Conservation (phyloP, 768 basidiomycete genomes). For the Cubamyces sp. region DNA sequence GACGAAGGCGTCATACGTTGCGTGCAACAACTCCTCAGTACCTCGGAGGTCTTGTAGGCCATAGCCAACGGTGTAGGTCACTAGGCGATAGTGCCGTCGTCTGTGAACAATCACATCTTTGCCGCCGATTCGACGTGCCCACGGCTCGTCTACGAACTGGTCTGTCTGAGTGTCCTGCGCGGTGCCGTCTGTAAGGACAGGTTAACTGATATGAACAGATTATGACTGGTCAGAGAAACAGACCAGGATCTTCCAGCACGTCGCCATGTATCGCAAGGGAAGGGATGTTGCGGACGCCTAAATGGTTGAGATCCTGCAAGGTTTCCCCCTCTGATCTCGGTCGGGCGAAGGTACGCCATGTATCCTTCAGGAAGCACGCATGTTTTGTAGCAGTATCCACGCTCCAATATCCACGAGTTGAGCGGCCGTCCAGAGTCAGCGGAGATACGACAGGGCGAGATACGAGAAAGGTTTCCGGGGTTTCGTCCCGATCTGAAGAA, state of each 20-base stretch:
- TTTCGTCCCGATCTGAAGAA: not conserved
- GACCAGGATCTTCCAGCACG: not conserved
- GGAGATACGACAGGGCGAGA: slow-evolving; percentile 16
- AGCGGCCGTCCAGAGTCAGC: not conserved
- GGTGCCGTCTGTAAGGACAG: not conserved
- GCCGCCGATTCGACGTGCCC: not conserved
- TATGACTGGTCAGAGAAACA: no score
- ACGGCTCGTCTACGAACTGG: not conserved
- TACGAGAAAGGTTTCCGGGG: not conserved
- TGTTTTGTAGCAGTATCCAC: not conserved
- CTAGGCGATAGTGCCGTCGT: not conserved
- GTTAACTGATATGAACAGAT: no score
- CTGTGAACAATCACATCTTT: not conserved
- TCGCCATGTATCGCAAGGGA: slow-evolving; percentile 4
- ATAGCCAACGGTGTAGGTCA: not conserved
- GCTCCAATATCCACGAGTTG: slow-evolving; percentile 18
- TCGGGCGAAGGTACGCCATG: not conserved
- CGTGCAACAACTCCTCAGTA: slow-evolving; percentile 9
- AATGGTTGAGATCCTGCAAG: not conserved
- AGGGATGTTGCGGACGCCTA: slow-evolving; percentile 12
- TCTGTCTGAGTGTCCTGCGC: not conserved
- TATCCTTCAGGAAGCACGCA: slow-evolving; percentile 18
- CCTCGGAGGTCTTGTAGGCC: not conserved
- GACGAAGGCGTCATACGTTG: not conserved
- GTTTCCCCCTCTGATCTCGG: slow-evolving; percentile 1